Evolutionary conservation across 202 grass and related monocot genomes (phyloP).

Genomic region (Brachypodium distachyon): DNA sequence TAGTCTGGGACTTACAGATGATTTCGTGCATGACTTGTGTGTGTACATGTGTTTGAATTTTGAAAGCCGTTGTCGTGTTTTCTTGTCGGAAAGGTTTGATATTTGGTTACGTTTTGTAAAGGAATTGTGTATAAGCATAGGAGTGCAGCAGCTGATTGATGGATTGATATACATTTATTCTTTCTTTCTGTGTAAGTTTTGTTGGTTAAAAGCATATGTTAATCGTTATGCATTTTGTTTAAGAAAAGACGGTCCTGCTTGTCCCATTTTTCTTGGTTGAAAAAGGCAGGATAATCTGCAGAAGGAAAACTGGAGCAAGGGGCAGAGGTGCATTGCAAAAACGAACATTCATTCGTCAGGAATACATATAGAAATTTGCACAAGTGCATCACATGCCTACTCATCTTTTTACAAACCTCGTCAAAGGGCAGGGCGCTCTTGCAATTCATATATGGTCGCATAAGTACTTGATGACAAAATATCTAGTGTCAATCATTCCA

Average conservation of each 20-base stretch:
- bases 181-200: conserved; percentile 17
- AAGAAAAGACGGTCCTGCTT: not conserved
- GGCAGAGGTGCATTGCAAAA: not conserved
- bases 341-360: not conserved
- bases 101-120: conserved; percentile 32
- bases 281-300: not conserved
- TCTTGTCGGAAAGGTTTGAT: not conserved
- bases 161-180: conserved; percentile 1
- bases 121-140: conserved; percentile 30
- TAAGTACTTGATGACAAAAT: not conserved
- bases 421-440: too few species aligned
- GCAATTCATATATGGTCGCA: too few species aligned
- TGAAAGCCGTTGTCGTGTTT: not conserved
- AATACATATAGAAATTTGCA: not conserved
- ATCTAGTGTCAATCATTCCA: not conserved
- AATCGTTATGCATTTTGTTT: not conserved
- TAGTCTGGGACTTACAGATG: not conserved
- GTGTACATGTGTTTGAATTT: conserved; percentile 12
- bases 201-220: not conserved
- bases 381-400: not conserved
- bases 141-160: conserved; percentile 26
- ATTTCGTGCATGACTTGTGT: not conserved
- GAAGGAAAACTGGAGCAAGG: not conserved
- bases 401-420: too few species aligned
- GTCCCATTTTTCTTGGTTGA: not conserved